Conservation (phyloP, 176 grass and related monocot genomes). For the Themeda triandra region DNA sequence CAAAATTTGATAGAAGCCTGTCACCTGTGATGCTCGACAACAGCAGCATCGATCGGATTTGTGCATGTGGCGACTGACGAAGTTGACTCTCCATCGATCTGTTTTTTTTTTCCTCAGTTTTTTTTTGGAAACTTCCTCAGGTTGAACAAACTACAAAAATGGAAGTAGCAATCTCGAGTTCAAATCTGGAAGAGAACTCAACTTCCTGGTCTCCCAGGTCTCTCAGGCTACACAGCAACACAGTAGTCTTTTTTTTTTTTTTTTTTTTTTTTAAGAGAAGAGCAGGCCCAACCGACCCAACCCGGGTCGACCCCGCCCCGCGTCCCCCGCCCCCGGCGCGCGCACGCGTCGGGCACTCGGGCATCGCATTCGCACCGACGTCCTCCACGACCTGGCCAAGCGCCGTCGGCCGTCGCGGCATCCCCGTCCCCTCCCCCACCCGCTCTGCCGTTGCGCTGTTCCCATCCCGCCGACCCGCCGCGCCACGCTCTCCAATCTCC, state of each 20-base stretch:
- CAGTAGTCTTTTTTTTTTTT: too few species aligned
- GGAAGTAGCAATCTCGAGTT: not conserved
- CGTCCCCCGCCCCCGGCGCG: not conserved
- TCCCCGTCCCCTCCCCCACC: not conserved
- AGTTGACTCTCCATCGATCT: not conserved
- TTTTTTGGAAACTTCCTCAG: too few species aligned
- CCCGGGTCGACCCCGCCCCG: not conserved
- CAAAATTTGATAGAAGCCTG: not conserved
- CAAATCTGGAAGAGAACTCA: too few species aligned
- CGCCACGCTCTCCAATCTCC: not conserved
- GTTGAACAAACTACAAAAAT: not conserved
- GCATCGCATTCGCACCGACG: constrained; percentile 10
- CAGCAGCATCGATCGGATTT: not conserved
- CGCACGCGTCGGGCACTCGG: not conserved
- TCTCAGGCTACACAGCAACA: too few species aligned
- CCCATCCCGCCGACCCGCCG: constrained; percentile 37
- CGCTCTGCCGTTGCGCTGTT: constrained; percentile 37
- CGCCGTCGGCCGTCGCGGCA: not conserved
- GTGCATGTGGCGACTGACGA: not conserved
- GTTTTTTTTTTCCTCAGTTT: too few species aligned
- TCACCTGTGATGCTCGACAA: too few species aligned
- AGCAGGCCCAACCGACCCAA: too few species aligned
- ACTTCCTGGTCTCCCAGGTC: too few species aligned
- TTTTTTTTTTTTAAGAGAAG: too few species aligned
- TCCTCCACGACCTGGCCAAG: too few species aligned